These are phyloP conservation scores for Ceratocystis diversiconidia DNA, from an alignment of 2,329 filamentous ascomycete species.

Conservation along the genomic window DNA sequence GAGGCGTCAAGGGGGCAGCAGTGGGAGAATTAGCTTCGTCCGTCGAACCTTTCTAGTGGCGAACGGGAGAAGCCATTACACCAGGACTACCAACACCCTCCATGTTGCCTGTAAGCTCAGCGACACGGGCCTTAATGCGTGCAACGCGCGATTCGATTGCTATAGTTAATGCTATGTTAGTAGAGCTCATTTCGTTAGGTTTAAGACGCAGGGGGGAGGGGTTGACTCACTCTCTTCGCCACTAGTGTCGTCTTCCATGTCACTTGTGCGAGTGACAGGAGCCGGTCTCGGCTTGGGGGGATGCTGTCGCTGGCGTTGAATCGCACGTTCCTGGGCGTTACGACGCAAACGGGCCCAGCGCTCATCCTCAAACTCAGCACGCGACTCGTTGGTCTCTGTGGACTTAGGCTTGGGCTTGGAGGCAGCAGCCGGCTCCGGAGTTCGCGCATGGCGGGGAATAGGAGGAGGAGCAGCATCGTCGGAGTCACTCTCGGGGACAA, in stretches of 20 bases:
- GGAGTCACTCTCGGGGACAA: slow-evolving; percentile 45
- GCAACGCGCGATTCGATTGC: slow-evolving; percentile 93
- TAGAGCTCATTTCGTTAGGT: background rate
- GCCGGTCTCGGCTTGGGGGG: slow-evolving; percentile 30
- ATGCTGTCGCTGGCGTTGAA: slow-evolving; percentile 51
- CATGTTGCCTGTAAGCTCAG: slow-evolving; percentile 79
- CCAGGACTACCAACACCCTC: slow-evolving; percentile 37
- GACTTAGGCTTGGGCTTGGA: slow-evolving; percentile 21
- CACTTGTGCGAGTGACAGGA: slow-evolving; percentile 22
- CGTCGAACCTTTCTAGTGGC: slow-evolving; percentile 10
- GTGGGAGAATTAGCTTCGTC: background rate
- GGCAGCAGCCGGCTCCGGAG: slow-evolving; percentile 20
- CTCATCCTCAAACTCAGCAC: slow-evolving; percentile 41
- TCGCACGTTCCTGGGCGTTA: slow-evolving; percentile 75
- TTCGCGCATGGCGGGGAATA: slow-evolving; percentile 32
- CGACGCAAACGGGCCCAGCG: slow-evolving; percentile 93
- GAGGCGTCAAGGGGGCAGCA: background rate
- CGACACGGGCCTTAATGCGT: slow-evolving; percentile 92
- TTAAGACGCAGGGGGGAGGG: background rate
- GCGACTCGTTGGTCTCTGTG: slow-evolving; percentile 22
- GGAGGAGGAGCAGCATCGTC: slow-evolving; percentile 39
- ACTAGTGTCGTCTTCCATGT: slow-evolving; percentile 75
- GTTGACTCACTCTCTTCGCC: slow-evolving; percentile 74
- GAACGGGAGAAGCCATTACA: slow-evolving; percentile 24
- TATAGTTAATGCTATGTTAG: slow-evolving; percentile 28